Percentiles rank a stretch among this genome's conserved stretches.
Conservation (phyloP, 345 rosid species). For the Luvunga scandens region DNA sequence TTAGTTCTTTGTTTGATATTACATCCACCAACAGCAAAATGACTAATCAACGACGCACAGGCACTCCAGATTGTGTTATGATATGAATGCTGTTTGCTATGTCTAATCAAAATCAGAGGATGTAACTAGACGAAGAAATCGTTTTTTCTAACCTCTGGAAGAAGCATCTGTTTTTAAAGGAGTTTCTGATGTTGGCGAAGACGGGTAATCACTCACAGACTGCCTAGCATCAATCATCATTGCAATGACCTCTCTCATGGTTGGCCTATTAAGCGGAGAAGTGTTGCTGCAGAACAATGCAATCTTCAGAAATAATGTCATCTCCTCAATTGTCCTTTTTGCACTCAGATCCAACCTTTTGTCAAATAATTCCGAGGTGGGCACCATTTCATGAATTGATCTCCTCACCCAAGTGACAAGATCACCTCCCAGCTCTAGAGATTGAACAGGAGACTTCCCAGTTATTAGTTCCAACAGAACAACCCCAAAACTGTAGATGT, state of each 20-base stretch:
- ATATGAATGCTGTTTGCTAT: background rate
- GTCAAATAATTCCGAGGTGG: constrained; percentile 52
- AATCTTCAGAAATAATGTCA: constrained; percentile 66
- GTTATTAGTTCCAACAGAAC: constrained; percentile 65
- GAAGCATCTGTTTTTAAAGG: constrained; percentile 26
- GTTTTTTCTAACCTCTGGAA: constrained; percentile 15
- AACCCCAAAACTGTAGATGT: constrained; percentile 83
- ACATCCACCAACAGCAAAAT: background rate
- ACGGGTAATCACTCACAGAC: constrained; percentile 24
- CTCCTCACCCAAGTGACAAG: constrained; percentile 74
- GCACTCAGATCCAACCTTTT: constrained; percentile 39
- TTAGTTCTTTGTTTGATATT: background rate
- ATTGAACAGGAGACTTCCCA: constrained; percentile 76
- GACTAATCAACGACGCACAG: background rate
- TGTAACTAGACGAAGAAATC: background rate
- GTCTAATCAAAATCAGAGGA: background rate
- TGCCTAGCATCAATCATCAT: constrained; percentile 66
- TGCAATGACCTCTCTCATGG: constrained; percentile 70
- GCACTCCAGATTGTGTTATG: background rate
- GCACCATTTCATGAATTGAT: constrained; percentile 44
- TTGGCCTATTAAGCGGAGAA: constrained; percentile 65
- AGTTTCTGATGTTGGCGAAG: constrained; percentile 44
- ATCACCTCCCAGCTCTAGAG: constrained; percentile 80
- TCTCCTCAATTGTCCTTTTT: constrained; percentile 45
- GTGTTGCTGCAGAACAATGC: constrained; percentile 71